A percentile compares a stretch with the other conserved stretches of the same genome.
Conservation (phyloP, 139 green algal species). For the Astrephomene gubernaculifera region DNA sequence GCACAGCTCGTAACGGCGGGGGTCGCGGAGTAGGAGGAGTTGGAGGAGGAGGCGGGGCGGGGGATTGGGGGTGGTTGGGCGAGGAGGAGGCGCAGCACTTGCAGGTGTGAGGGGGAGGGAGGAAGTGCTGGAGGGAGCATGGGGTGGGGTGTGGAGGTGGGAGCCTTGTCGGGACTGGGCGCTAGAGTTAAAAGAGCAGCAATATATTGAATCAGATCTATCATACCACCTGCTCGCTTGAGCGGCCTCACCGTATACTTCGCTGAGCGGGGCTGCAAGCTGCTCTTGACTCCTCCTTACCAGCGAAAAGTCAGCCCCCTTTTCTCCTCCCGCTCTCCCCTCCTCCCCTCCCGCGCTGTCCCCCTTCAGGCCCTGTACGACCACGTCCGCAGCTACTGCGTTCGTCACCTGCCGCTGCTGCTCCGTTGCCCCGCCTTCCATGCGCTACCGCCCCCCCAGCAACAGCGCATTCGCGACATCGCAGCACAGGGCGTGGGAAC, state of each 20-base stretch:
- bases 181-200: no score
- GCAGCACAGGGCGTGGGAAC: background rate
- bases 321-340: background rate
- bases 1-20: no score
- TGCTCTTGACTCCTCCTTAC: no score
- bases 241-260: no score
- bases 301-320: no score
- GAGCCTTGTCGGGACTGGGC: no score
- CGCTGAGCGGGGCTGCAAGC: no score
- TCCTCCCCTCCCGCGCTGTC: background rate
- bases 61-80: constrained; percentile 9
- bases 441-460: background rate
- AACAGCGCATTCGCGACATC: background rate
- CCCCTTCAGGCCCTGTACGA: constrained; percentile 9
- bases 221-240: no score
- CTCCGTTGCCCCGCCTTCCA: constrained; percentile 26
- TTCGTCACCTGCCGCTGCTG: constrained; percentile 9
- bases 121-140: background rate
- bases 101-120: constrained; percentile 6
- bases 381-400: background rate
- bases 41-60: background rate
- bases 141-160: background rate
- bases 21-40: no score
- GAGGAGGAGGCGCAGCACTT: constrained; percentile 27
- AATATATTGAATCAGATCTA: no score